Percentiles rank a stretch among this genome's conserved stretches.
Evolutionary conservation across 768 basidiomycete genomes (phyloP).

Genomic region (Serpula lacrymans): DNA sequence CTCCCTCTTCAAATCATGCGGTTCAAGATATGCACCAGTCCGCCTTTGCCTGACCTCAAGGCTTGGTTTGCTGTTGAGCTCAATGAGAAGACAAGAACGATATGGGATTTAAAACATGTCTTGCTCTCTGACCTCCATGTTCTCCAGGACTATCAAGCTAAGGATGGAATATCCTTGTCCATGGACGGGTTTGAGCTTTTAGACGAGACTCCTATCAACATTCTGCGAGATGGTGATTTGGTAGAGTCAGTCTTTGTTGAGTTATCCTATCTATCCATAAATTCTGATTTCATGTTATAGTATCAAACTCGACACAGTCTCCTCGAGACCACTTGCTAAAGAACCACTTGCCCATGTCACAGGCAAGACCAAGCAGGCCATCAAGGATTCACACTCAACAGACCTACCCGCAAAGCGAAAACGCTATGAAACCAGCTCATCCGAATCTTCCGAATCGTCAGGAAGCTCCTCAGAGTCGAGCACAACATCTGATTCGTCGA

Average conservation of each 20-base stretch:
- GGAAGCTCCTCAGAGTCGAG: constrained; percentile 21
- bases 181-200: constrained; percentile 28
- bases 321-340: too few relatives aligned
- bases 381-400: too few relatives aligned
- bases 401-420: constrained; percentile 24
- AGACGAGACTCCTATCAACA: constrained; percentile 19
- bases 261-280: too few relatives aligned
- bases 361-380: too few relatives aligned
- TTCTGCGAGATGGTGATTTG: constrained; percentile 26
- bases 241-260: constrained; percentile 23
- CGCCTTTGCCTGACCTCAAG: constrained; percentile 46
- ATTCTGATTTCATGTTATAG: too few relatives aligned
- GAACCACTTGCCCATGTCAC: too few relatives aligned
- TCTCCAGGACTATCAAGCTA: constrained; percentile 2
- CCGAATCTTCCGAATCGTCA: constrained; percentile 14
- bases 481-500: constrained; percentile 14
- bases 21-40: constrained; percentile 43
- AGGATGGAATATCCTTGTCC: constrained; percentile 13
- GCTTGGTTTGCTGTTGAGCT: constrained; percentile 47
- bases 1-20: constrained; percentile 37
- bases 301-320: too few relatives aligned
- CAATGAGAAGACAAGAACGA: background rate
- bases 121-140: constrained; percentile 14
- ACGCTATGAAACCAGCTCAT: constrained; percentile 12
- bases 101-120: constrained; percentile 15